Base-by-base conservation (phyloP, 495 filamentous ascomycete genomes). In the Cenococcum geophilum region DNA sequence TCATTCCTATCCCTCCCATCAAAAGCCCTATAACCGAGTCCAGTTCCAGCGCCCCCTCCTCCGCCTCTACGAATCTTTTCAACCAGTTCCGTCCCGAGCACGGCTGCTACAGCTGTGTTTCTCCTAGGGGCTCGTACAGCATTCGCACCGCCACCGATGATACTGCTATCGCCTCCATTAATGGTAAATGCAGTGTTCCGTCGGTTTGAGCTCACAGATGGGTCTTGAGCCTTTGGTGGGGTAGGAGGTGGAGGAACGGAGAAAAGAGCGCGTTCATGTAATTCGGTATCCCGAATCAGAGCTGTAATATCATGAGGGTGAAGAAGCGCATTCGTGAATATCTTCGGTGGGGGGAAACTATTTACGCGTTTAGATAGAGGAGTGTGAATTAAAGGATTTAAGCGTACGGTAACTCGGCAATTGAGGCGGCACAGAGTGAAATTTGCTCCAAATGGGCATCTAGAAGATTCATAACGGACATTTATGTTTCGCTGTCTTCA, bases 241-340 rank as follows among this genome's bases (percentile, higher is more conserved):
- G 82, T 77, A 1, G 80, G 79, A 0, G 89, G 79, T 0, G 89
- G 83, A 5, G 91, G 89, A 9, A 95, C 84, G 37, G 92, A 91
- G 76, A 98, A 98, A 4, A 98, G 82, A 14, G 92, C 95, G 66
- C 92, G 87, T 75, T 98, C 93, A 76, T 98, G 93, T 18, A 85
- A 77, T 75, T 98, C 93, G 34, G 92, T 97, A 73, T 98, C 93
- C 58, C 93, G 88, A 66, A 98, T 97, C 14, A 98, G 73, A 11
- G 90, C 81, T 10, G 95, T 97, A 66, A 98, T 97, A 72, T 98
- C 93, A 68, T 89, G 88, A 59, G 83, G 82, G 58, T 86, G 84
- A 53, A 97, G 83, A 45, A 97, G 81, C 36, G 93, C 89, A 74
- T 95, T 97, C 64, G 92, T 95, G 75, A 97, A 98, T 70, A 92